A percentile compares a stretch with the other conserved stretches of the same genome.
Evolutionary conservation across 352 stramenopile genomes (phyloP).

Genomic region (Globisporangium middletonii): DNA sequence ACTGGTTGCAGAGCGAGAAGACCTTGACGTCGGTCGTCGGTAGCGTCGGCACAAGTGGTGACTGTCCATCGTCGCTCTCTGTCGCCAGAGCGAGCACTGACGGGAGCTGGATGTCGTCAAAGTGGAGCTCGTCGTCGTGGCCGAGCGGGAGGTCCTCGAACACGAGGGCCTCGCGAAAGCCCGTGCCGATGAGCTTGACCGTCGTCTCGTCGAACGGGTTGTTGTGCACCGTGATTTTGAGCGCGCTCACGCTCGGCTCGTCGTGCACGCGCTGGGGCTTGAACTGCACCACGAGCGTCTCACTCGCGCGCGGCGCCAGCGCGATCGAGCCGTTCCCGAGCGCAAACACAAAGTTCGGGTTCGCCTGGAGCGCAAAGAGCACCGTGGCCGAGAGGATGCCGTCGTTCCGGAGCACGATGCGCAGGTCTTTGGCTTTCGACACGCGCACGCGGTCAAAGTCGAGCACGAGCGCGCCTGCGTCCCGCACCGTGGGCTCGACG

Average conservation of each 20-base stretch:
- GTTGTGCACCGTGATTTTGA: conserved; percentile 89
- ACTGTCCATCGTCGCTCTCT: not conserved
- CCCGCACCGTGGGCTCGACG: conserved; percentile 64
- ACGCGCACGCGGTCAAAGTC: conserved; percentile 77
- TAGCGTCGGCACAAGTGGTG: not conserved
- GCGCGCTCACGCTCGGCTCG: conserved; percentile 29
- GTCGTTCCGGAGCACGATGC: conserved; percentile 85
- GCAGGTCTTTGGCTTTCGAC: conserved; percentile 61
- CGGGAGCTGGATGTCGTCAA: conserved; percentile 76
- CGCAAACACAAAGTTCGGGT: conserved; percentile 70
- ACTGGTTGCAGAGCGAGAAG: conserved; percentile 78
- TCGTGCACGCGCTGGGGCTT: conserved; percentile 76
- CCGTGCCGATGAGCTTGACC: conserved; percentile 61
- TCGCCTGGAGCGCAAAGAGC: conserved; percentile 81
- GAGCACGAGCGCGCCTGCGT: conserved; percentile 63
- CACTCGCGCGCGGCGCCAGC: conserved; percentile 52
- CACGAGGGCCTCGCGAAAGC: conserved; percentile 79
- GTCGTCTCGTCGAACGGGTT: conserved; percentile 88
- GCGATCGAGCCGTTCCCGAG: conserved; percentile 73
- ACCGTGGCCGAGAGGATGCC: conserved; percentile 89
- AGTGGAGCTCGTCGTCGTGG: conserved; percentile 77
- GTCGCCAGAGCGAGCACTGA: not conserved
- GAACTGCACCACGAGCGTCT: conserved; percentile 75
- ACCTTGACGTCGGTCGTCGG: conserved; percentile 42
- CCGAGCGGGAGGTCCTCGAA: conserved; percentile 84